Percentiles rank a stretch among this genome's conserved stretches.
Conservation (phyloP, 2,329 filamentous ascomycete genomes). For the Colletotrichum chrysophilum region DNA sequence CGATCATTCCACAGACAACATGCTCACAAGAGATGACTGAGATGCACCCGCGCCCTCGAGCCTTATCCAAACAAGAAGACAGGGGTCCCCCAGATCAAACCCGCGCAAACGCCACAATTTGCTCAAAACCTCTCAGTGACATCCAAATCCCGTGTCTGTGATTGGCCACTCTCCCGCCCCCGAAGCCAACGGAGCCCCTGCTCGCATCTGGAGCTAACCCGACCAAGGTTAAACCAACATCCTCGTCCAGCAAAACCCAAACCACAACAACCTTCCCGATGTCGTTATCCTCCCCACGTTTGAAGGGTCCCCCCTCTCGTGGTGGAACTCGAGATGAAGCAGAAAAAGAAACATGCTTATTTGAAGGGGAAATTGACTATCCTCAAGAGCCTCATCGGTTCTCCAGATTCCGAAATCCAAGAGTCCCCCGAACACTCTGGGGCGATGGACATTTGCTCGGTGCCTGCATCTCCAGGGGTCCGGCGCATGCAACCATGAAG, state of each 20-base stretch:
- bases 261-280: neutral
- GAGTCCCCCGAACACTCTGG: neutral
- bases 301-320: neutral
- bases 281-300: neutral
- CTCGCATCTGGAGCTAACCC: slow-evolving; percentile 16
- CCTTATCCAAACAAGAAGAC: neutral
- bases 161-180: neutral
- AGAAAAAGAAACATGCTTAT: neutral
- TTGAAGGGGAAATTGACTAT: neutral
- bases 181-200: neutral
- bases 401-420: neutral
- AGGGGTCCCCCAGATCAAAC: neutral
- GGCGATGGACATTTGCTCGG: neutral
- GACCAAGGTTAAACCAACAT: slow-evolving; percentile 9
- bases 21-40: neutral
- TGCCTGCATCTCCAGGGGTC: neutral
- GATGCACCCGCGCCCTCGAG: neutral
- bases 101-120: slow-evolving; percentile 42
- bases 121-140: slow-evolving; percentile 53
- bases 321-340: neutral
- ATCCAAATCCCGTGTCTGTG: neutral
- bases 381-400: neutral
- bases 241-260: neutral
- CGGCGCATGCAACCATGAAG: neutral
- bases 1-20: neutral